Conservation (phyloP, 371 early-diverging fungal genomes). For the Cokeromyces recurvatus region DNA sequence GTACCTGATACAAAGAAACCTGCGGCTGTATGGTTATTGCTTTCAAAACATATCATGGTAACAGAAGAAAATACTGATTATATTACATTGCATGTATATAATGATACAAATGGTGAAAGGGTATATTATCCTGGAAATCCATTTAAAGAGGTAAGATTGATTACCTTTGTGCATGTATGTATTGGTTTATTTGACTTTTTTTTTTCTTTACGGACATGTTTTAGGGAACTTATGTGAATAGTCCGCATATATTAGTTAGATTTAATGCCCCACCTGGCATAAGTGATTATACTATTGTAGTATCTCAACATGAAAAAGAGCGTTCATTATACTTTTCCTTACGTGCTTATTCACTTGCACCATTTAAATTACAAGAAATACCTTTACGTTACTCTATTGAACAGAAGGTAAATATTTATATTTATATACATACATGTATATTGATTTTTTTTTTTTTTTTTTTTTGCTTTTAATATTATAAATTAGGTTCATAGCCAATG, state of each 20-base stretch:
- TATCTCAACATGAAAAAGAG: conserved; percentile 75
- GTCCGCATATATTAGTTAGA: conserved; percentile 75
- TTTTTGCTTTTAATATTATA: no score
- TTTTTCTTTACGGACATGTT: no score
- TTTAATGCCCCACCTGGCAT: conserved; percentile 64
- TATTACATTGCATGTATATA: conserved; percentile 81
- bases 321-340: conserved; percentile 70
- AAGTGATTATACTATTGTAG: conserved; percentile 68
- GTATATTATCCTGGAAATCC: conserved; percentile 77
- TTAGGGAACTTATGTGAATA: conserved; percentile 79
- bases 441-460: no score
- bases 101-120: conserved; percentile 61
- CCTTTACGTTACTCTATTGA: conserved; percentile 59
- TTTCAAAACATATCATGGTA: conserved; percentile 77
- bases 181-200: no score
- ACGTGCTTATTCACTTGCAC: conserved; percentile 64
- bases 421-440: background rate
- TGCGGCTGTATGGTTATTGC: conserved; percentile 70
- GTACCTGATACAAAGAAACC: conserved; percentile 53
- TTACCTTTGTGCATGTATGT: no score
- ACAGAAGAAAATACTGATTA: conserved; percentile 83
- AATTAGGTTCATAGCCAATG: conserved; percentile 58
- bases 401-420: conserved; percentile 37
- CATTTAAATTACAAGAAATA: conserved; percentile 61
- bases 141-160: conserved; percentile 46